Percentiles rank a stretch among this genome's conserved stretches.
These are phyloP conservation scores for Salix suchowensis DNA, from an alignment of 345 rosid species.

Conservation along the genomic window DNA sequence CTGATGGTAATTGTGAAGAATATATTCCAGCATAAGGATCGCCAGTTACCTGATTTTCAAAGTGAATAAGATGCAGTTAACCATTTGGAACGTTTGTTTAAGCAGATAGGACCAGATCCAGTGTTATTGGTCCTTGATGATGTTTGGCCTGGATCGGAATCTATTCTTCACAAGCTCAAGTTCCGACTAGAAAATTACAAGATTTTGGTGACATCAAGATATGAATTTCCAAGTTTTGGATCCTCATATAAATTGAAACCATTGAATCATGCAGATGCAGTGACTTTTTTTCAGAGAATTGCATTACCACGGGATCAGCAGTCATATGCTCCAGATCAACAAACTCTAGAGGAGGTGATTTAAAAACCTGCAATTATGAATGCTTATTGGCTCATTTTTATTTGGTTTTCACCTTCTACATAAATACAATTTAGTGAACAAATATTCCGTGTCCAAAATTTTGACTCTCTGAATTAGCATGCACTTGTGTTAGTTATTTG, in stretches of 20 bases:
- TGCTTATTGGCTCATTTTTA: neutral
- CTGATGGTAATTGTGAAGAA: constrained; percentile 12
- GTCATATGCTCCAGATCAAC: constrained; percentile 1
- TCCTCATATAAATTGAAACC: constrained; percentile 17
- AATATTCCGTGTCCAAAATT: no score
- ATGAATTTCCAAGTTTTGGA: constrained; percentile 15
- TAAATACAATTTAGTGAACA: no score
- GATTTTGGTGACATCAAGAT: constrained; percentile 28
- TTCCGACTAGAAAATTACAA: constrained; percentile 17
- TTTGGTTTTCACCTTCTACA: neutral
- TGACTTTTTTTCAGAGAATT: constrained; percentile 14
- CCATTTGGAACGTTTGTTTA: constrained; percentile 18
- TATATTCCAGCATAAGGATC: constrained; percentile 16
- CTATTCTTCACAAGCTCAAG: constrained; percentile 19
- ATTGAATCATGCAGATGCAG: constrained; percentile 17
- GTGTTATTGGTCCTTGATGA: constrained; percentile 30
- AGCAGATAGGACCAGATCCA: constrained; percentile 2
- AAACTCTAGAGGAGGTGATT: constrained; percentile 15
- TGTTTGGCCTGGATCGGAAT: constrained; percentile 25
- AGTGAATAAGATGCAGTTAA: constrained; percentile 24
- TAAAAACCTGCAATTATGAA: neutral
- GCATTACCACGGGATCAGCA: constrained; percentile 10
- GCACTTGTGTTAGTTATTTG: no score
- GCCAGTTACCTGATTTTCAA: constrained; percentile 1
- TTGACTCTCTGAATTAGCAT: no score